Evolutionary conservation across 352 stramenopile genomes (phyloP).

Genomic region (Globisporangium megalacanthum): DNA sequence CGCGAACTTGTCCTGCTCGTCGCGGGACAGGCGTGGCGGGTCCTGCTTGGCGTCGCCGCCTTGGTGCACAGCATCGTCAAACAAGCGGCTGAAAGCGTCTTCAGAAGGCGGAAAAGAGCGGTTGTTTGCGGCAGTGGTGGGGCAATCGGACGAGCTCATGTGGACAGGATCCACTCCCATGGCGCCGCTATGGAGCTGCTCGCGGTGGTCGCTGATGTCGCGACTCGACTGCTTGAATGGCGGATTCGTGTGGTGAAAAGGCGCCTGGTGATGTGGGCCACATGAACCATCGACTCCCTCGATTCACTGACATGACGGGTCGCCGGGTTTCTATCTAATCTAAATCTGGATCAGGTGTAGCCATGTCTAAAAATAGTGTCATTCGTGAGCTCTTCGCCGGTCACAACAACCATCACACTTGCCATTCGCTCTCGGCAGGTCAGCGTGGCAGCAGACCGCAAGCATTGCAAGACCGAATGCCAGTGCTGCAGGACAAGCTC

Average conservation of each 20-base stretch:
- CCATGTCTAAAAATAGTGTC: too few relatives aligned
- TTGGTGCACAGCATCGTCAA: constrained; percentile 42
- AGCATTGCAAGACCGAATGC: constrained; percentile 18
- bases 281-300: too few relatives aligned
- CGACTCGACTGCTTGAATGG: too few relatives aligned
- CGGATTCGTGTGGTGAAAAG: too few relatives aligned
- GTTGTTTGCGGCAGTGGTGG: neutral
- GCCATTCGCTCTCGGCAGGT: neutral
- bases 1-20: constrained; percentile 85
- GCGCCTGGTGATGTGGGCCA: too few relatives aligned
- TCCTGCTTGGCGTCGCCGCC: constrained; percentile 1
- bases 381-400: too few relatives aligned
- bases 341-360: too few relatives aligned
- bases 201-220: neutral
- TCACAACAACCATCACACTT: neutral
- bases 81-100: constrained; percentile 39
- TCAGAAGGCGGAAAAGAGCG: constrained; percentile 19
- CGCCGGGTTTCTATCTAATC: too few relatives aligned
- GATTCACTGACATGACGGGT: too few relatives aligned
- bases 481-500: constrained; percentile 34
- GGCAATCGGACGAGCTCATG: neutral
- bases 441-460: neutral
- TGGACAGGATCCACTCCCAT: neutral
- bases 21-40: constrained; percentile 22
- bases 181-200: neutral